Evolutionary conservation across 208 protist genomes (phyloP).

Genomic region (Wallacemonas sp.): DNA sequence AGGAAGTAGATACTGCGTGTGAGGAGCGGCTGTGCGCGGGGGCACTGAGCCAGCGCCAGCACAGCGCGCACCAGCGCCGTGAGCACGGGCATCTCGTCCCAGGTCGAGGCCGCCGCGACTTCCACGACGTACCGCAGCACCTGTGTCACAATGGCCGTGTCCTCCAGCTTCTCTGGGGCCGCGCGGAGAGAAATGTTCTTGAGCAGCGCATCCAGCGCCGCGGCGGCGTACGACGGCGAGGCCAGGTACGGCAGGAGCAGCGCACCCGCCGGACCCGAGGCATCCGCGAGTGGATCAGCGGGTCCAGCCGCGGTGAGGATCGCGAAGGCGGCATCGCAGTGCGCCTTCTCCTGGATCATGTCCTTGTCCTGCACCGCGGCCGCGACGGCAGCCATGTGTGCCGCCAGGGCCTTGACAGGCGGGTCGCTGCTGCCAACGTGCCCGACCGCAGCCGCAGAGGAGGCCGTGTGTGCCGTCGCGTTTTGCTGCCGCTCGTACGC

Average conservation of each 20-base stretch:
- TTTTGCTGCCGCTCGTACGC: neutral
- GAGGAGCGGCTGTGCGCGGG: slow-evolving; percentile 37
- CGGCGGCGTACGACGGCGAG: slow-evolving; percentile 50
- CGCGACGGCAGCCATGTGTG: slow-evolving; percentile 56
- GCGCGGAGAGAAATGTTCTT: slow-evolving; percentile 44
- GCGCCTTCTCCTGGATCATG: slow-evolving; percentile 36
- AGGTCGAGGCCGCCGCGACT: slow-evolving; percentile 39
- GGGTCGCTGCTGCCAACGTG: neutral
- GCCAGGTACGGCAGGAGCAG: slow-evolving; percentile 81
- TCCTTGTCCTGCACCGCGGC: slow-evolving; percentile 40
- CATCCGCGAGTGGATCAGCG: neutral
- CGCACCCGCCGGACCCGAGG: slow-evolving; percentile 36
- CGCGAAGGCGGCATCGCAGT: slow-evolving; percentile 42
- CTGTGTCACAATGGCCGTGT: slow-evolving; percentile 60
- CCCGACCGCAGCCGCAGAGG: neutral
- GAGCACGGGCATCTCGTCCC: slow-evolving; percentile 47
- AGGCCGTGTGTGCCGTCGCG: slow-evolving; percentile 10
- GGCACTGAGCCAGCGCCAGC: slow-evolving; percentile 45
- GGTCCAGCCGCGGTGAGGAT: slow-evolving; percentile 28
- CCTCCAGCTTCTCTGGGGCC: slow-evolving; percentile 31
- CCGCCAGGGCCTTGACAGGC: slow-evolving; percentile 32
- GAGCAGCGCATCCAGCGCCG: slow-evolving; percentile 66
- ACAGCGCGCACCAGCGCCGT: slow-evolving; percentile 50
- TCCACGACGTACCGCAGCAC: slow-evolving; percentile 68
- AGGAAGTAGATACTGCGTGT: slow-evolving; percentile 60